Conservation (phyloP, 371 early-diverging fungal species). For the Rhizopus microsporus region DNA sequence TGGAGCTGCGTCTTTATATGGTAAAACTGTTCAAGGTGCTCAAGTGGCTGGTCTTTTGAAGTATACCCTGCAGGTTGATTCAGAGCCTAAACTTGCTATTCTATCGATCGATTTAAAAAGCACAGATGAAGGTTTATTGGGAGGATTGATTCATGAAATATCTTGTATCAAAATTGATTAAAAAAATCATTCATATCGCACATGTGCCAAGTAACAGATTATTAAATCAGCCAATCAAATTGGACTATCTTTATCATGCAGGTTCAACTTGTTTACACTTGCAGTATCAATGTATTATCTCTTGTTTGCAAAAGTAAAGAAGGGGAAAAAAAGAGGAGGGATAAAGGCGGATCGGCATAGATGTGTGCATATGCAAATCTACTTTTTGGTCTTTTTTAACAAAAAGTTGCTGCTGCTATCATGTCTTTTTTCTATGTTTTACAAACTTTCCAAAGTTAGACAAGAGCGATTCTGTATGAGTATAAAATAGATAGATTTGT, state of each 20-base stretch:
- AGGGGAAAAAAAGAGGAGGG: no score
- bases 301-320: no score
- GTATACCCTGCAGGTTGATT: constrained; percentile 34
- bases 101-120: constrained; percentile 71
- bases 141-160: constrained; percentile 18
- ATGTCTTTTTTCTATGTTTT: no score
- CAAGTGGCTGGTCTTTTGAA: constrained; percentile 78
- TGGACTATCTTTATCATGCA: background rate
- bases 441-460: no score
- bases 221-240: background rate
- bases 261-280: background rate
- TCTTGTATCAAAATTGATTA: constrained; percentile 8
- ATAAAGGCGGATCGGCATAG: no score
- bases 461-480: no score
- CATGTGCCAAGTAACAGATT: background rate
- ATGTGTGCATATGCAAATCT: no score
- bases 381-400: no score
- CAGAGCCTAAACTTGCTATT: constrained; percentile 33
- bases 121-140: constrained; percentile 63
- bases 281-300: background rate
- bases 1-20: constrained; percentile 75
- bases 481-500: background rate
- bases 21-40: constrained; percentile 60
- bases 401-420: no score
- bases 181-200: background rate